Conservation (phyloP, 1,139 yeast genomes). For the Zhuliangozyma blackwelliae region DNA sequence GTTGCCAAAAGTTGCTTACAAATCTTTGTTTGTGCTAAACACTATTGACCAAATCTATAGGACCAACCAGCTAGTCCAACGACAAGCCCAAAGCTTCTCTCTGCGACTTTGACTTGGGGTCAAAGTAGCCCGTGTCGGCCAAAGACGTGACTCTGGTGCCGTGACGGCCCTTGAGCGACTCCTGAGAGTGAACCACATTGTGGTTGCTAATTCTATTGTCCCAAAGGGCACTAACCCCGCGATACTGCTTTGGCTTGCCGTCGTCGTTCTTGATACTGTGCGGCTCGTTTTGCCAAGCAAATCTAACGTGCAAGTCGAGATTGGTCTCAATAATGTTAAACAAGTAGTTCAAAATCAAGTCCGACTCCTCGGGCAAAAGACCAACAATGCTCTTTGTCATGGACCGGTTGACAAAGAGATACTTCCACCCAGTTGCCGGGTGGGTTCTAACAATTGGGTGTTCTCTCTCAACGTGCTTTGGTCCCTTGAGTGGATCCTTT, state of each 20-base stretch:
- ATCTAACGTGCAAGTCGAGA: slow-evolving; percentile 47
- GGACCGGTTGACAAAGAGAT: slow-evolving; percentile 32
- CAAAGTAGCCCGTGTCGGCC: slow-evolving; percentile 53
- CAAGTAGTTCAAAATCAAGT: slow-evolving; percentile 29
- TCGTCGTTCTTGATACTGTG: slow-evolving; percentile 3
- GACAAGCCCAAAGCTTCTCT: slow-evolving; percentile 49
- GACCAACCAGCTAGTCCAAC: slow-evolving; percentile 12
- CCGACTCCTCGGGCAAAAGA: slow-evolving; percentile 30
- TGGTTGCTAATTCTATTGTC: slow-evolving; percentile 54
- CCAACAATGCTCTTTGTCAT: slow-evolving; percentile 38
- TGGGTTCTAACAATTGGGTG: slow-evolving; percentile 40
- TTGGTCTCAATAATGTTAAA: slow-evolving; percentile 30
- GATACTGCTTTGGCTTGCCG: slow-evolving; percentile 40
- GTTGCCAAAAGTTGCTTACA: too few relatives aligned
- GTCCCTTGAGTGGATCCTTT: slow-evolving; percentile 30
- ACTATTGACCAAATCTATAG: too few relatives aligned
- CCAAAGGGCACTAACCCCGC: slow-evolving; percentile 56
- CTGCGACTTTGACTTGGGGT: slow-evolving; percentile 48
- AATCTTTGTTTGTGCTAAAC: too few relatives aligned
- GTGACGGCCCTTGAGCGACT: slow-evolving; percentile 47
- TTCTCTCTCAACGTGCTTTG: slow-evolving; percentile 32
- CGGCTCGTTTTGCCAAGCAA: slow-evolving; percentile 37
- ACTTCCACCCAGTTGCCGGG: slow-evolving; percentile 42
- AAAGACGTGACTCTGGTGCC: slow-evolving; percentile 58
- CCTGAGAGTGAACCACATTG: slow-evolving; percentile 49